Evolutionary conservation across 139 green algal genomes (phyloP), one percentile per base, ranked within the genome.

Genomic region (Volvox africanus): DNA sequence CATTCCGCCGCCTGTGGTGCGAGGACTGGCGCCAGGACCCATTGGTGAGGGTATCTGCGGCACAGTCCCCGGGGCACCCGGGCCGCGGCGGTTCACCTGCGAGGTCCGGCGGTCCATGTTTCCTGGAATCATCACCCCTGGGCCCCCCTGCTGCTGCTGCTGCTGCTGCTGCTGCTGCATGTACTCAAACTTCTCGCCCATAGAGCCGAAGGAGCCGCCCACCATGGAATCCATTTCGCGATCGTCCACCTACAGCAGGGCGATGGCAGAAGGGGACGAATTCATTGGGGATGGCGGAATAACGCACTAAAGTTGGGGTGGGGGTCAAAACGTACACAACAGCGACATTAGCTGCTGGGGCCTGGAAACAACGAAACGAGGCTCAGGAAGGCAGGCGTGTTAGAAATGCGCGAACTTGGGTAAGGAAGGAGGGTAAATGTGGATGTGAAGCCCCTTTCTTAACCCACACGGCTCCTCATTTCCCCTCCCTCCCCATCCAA

Each of bases 181-280:
- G 76, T 92, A 92, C 89, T 92, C 89, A 50, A 92, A 82, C 75
- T 83, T 82, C 65, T 92, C 89, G 26, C 80, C 82, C 82, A 92
- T 84, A 75, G 82, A 90, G n/a, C 82, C 82, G 76, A 92, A 88
- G 5, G 82, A 88, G 33, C 82, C 82, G 24, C 67, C 78, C 26
- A 88, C 89, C 80, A 87, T 87, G 26, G 82, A 90, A 71, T 83
- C 89, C 82, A 90, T 82, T 44, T 92, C 82, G 14, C 87, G 87
- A 30, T 92, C 89, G 75, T 92, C 89, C 61, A 92, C 83, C 83
- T 88, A 50, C 5, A 28, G 65, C 65, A 73, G 24, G 50, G 67
- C 82, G 20, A 28, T 55, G 80, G 3, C 2, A 22, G n/a, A 35
- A 55, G 61, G 19, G 24, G 87, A 73, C 20, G 1, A 26, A 44